Conservation (phyloP, 208 protist species). For the Sergeia podlipaevii region DNA sequence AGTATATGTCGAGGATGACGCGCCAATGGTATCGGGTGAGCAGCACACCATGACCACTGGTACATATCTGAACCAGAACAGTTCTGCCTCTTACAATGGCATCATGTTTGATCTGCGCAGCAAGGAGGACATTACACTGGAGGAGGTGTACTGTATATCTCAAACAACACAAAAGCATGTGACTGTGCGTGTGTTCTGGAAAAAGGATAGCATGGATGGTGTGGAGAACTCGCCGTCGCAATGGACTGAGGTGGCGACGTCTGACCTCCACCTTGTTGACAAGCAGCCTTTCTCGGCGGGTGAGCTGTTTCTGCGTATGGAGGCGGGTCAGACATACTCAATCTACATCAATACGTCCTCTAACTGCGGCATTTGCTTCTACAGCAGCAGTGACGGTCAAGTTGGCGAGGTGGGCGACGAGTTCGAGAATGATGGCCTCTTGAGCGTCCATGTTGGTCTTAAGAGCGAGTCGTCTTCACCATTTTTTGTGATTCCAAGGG, state of each 20-base stretch:
- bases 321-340: slow-evolving; percentile 72
- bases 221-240: slow-evolving; percentile 49
- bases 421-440: slow-evolving; percentile 80
- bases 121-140: slow-evolving; percentile 78
- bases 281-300: slow-evolving; percentile 75
- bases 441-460: slow-evolving; percentile 80
- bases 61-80: slow-evolving; percentile 61
- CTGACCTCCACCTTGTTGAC: slow-evolving; percentile 66
- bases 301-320: slow-evolving; percentile 60
- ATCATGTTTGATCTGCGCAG: slow-evolving; percentile 91
- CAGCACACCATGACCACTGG: slow-evolving; percentile 72
- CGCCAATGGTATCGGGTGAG: slow-evolving; percentile 34
- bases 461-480: slow-evolving; percentile 81
- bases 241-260: slow-evolving; percentile 67
- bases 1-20: slow-evolving; percentile 37
- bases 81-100: slow-evolving; percentile 85
- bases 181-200: slow-evolving; percentile 85
- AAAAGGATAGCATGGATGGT: slow-evolving; percentile 82
- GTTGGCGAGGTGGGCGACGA: slow-evolving; percentile 73
- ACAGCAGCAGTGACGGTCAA: slow-evolving; percentile 82
- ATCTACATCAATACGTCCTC: slow-evolving; percentile 88
- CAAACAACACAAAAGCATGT: slow-evolving; percentile 75
- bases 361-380: slow-evolving; percentile 85
- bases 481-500: slow-evolving; percentile 69
- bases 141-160: slow-evolving; percentile 85